phyloP scores from a whole-genome alignment of 768 basidiomycete genomes.

The Pleurotus pulmonarius region DNA sequence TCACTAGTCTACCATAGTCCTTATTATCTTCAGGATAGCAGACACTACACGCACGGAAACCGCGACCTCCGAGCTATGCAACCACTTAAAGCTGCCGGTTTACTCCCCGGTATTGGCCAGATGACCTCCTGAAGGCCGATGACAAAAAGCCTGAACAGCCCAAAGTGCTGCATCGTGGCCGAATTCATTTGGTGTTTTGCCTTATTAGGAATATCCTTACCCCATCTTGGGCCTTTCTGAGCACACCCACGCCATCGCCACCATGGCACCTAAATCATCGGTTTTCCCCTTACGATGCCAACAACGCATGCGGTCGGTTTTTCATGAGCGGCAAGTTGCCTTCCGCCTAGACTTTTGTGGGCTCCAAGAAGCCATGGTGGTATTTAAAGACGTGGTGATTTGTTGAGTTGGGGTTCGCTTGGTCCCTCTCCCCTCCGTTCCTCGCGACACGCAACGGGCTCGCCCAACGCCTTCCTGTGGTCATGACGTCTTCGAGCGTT shows the following conservation, averaged over 20 bases:
- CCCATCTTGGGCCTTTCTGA: neutral
- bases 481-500: neutral
- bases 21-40: neutral
- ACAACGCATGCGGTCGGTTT: slow-evolving; percentile 6
- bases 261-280: neutral
- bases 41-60: slow-evolving; percentile 5
- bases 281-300: slow-evolving; percentile 3
- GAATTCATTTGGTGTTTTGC: neutral
- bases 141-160: neutral
- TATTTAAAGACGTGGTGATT: slow-evolving; percentile 4
- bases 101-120: neutral
- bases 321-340: slow-evolving; percentile 4
- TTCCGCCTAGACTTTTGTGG: neutral
- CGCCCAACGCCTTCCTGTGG: neutral
- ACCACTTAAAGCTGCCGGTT: neutral
- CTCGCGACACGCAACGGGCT: neutral
- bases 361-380: neutral
- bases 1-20: neutral
- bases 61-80: slow-evolving; percentile 1
- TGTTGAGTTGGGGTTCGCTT: neutral
- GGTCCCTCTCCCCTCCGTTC: slow-evolving; percentile 1
- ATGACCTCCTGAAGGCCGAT: neutral
- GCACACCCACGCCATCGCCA: slow-evolving; percentile 7
- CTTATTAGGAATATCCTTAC: neutral
- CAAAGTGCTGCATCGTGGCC: slow-evolving; percentile 2